phyloP scores from a whole-genome alignment of 257 asterid species.

The Paulownia fortunei region DNA sequence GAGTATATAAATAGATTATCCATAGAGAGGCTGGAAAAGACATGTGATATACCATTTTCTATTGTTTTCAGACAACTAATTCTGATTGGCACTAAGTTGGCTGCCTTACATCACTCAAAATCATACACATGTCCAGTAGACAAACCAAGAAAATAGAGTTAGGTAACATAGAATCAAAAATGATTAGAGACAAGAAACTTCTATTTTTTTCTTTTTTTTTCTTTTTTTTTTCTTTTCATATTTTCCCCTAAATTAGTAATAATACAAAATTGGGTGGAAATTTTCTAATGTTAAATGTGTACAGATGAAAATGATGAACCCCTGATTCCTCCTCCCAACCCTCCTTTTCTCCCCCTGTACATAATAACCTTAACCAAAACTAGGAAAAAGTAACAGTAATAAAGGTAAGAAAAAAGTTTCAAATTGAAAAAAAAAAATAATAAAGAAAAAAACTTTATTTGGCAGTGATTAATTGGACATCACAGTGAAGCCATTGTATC shows the following conservation, averaged over 20 bases:
- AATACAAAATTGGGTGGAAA: constrained; percentile 34
- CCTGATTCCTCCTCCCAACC: background rate
- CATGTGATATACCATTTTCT: constrained; percentile 5
- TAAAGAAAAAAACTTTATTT: constrained; percentile 10
- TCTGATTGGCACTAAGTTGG: constrained; percentile 8
- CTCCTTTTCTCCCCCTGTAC: constrained; percentile 27
- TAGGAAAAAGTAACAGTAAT: background rate
- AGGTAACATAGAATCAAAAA: background rate
- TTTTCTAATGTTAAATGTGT: constrained; percentile 29
- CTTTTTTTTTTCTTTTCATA: background rate
- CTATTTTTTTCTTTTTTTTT: too few relatives aligned
- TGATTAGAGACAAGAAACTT: background rate
- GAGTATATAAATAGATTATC: too few relatives aligned
- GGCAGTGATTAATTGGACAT: constrained; percentile 42
- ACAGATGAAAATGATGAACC: constrained; percentile 12
- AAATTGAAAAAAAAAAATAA: background rate
- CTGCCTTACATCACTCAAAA: constrained; percentile 24
- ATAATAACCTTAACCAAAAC: constrained; percentile 23
- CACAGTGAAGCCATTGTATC: constrained; percentile 62
- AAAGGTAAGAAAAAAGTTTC: background rate
- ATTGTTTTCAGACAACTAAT: background rate
- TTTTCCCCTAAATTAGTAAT: constrained; percentile 18
- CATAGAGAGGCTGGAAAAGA: background rate
- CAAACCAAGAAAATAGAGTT: background rate
- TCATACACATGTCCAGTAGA: background rate